Conservation (phyloP, 2,329 filamentous ascomycete species). For the Diaporthe australafricana region DNA sequence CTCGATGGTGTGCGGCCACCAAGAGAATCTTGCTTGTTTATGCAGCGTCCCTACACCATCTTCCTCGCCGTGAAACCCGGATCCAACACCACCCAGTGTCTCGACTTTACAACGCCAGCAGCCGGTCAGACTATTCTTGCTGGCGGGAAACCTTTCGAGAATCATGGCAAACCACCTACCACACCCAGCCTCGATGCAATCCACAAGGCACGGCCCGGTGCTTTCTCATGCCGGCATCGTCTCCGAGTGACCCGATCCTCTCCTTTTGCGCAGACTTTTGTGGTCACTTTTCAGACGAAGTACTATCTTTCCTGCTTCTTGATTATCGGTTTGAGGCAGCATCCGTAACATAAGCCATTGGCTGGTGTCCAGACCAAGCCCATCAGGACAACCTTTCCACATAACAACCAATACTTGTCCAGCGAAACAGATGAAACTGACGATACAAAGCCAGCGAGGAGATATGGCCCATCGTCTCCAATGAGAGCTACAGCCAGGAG, state of each 20-base stretch:
- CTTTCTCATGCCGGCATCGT: background rate
- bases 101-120: constrained; percentile 3
- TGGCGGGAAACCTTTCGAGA: background rate
- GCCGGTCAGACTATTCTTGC: background rate
- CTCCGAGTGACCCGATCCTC: background rate
- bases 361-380: background rate
- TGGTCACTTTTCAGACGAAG: too few relatives aligned
- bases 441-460: background rate
- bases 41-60: constrained; percentile 2
- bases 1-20: background rate
- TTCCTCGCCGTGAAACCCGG: constrained; percentile 4
- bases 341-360: background rate
- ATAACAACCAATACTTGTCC: background rate
- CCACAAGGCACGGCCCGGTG: constrained; percentile 1
- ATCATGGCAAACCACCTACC: background rate
- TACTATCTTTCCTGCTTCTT: too few relatives aligned
- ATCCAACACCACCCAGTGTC: background rate
- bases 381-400: too few relatives aligned
- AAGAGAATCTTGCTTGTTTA: constrained; percentile 11
- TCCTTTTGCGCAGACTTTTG: too few relatives aligned
- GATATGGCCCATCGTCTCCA: background rate
- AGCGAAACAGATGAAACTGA: background rate
- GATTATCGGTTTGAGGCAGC: background rate
- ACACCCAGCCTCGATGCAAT: background rate
- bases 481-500: background rate